Base-by-base conservation (phyloP, 1,284 basidiomycete species). In the Afroboletus lepidellus region DNA sequence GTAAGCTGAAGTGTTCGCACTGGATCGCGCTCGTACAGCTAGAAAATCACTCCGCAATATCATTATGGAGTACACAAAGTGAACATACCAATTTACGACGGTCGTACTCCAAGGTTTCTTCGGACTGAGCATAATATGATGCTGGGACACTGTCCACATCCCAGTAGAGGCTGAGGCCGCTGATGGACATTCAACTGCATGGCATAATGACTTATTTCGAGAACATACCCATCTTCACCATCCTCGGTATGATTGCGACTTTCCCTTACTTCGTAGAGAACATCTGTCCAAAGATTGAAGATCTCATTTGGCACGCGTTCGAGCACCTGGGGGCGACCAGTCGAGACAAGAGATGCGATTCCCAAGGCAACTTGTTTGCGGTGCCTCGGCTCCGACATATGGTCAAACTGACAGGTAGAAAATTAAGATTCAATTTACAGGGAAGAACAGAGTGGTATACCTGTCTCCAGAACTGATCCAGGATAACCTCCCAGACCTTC, bases 251-350 rank as follows among this genome's bases (percentile, higher is more conserved):
- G 65, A 50, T 78, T 67, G 42, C 49, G 72, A 1, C 83, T 83
- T 67, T 94, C 90, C 63, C 84, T 89, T 50, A 94, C 76, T 67
- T 95, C 93, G 12, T 87, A 89, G 39, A 95, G 87, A 5, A 94
- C 92, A 61, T 95, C 93, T 43, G 92, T 74, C 90, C 92, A 95
- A 38, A 95, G 74, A 65, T 94, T 94, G 71, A 92, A 91, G 57
- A 90, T 81, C 60, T 92, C 90, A 6, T 77, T 79, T 13, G 81
- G 77, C 21, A 92, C 72, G 32, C 87, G 78, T 41, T 80, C 74
- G 18, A 92, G 77, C n/a, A 90, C 83, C 57, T 89, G 85, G 5
- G 76, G 76, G 23, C 79, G 77, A 32, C 81, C 84, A 0, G 87
- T 85, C 1, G 89, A 80, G 38, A 90, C 83, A 6, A 92, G 75